Conservation (phyloP, 805 yeast species). For the Cyberlindnera mycetangii region DNA sequence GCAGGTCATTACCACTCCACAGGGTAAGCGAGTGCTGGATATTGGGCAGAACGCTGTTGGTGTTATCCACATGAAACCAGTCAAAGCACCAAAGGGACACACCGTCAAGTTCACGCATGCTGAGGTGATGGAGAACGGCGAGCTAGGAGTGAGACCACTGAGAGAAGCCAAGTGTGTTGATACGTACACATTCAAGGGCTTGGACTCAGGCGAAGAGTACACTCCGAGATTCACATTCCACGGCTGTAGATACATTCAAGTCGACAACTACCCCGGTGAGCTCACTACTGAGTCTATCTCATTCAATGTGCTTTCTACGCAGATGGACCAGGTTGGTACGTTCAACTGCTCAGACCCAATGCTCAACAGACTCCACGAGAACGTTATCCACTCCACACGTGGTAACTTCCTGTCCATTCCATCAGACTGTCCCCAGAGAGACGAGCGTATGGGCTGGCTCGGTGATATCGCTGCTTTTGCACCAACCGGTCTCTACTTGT, state of each 20-base stretch:
- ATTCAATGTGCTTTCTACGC: constrained; percentile 11
- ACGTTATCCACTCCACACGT: constrained; percentile 18
- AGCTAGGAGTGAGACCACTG: constrained; percentile 16
- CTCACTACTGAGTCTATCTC: constrained; percentile 12
- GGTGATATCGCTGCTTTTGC: constrained; percentile 23
- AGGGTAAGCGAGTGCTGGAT: constrained; percentile 14
- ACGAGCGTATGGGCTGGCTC: constrained; percentile 24
- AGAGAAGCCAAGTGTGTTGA: constrained; percentile 15
- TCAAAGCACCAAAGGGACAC: constrained; percentile 14
- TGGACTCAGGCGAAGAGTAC: constrained; percentile 12
- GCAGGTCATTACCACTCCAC: constrained; percentile 12
- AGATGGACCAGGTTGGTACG: constrained; percentile 14
- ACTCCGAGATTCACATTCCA: constrained; percentile 20
- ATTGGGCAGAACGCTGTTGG: constrained; percentile 22
- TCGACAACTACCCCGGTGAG: constrained; percentile 18
- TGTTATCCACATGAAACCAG: constrained; percentile 13
- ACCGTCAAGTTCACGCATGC: constrained; percentile 14
- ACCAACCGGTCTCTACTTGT: constrained; percentile 19
- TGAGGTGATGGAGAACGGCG: constrained; percentile 18
- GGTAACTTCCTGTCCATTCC: constrained; percentile 21
- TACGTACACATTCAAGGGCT: constrained; percentile 17
- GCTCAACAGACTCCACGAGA: constrained; percentile 15
- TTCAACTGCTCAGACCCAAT: constrained; percentile 12
- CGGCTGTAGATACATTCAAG: constrained; percentile 17
- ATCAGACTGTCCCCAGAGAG: constrained; percentile 23